Evolutionary conservation across 305 asterid genomes (phyloP), one percentile per base, ranked within the genome.

Genomic region (Fraxinus sp.): DNA sequence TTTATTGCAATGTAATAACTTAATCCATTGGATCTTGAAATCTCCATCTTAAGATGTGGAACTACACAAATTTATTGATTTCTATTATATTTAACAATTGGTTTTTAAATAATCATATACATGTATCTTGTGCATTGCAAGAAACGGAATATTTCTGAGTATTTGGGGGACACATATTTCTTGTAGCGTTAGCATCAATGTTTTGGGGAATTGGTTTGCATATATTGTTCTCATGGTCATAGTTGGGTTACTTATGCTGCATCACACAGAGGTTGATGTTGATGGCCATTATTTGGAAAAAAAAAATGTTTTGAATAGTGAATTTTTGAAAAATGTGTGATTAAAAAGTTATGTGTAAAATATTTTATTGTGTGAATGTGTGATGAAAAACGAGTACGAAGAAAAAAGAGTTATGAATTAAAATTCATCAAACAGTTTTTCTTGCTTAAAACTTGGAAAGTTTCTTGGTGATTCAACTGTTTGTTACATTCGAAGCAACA

Each of bases 11-110:
- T 84, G 81, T 84, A 79, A 79, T 82, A 82, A 75, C 52, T 26
- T 59, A 64, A 62, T 84, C 64, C 82, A 39, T 43, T 20, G 88
- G 81, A 77, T 83, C 83, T 84, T 79, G 82, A 57, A 24, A 68
- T 70, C 39, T 77, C 74, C 82, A 20, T 20, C 41, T 81, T 62
- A 71, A 74, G 77, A 77, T 86, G 88, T 86, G 85, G 36, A 16
- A 5, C 26, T n/a, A 6, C 66, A 55, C 66, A 55, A n/a, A 49
- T 52, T 16, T 52, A 52, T 52, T 16, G 62, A 52, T 16, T 52
- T 16, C 62, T 52, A 16, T 10, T n/a, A 13, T 43, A 43, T 43
- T 43, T 43, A 11, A 7, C 62, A 16, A 52, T 52, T 52, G 62
- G 62, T 52, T 52, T 49, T 49, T 49, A 49, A 14, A 49, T 49